Conservation (phyloP, 495 filamentous ascomycete species). For the Trichodelitschia bisporula region DNA sequence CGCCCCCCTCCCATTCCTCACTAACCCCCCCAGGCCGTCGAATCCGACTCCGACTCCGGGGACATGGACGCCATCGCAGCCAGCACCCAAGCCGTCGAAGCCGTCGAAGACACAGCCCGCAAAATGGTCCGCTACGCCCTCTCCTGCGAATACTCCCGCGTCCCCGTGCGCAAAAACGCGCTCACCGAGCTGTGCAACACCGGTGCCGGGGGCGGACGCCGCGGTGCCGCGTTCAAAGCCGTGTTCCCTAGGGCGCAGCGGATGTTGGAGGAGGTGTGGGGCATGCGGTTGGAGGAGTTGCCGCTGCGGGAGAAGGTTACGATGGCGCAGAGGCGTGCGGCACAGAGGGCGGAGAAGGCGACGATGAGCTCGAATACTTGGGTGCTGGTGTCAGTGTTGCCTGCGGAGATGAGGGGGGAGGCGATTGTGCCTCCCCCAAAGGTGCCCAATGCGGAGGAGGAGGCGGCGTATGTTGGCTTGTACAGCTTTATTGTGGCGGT, state of each 20-base stretch:
- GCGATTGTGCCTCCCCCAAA: slow-evolving; percentile 42
- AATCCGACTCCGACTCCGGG: no score
- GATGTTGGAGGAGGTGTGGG: slow-evolving; percentile 36
- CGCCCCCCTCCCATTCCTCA: no score
- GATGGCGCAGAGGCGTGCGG: slow-evolving; percentile 48
- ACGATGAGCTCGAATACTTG: slow-evolving; percentile 39
- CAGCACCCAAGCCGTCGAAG: no score
- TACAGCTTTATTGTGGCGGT: slow-evolving; percentile 58
- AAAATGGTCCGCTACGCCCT: no score
- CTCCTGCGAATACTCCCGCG: no score
- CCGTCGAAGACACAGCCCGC: no score
- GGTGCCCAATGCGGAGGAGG: slow-evolving; percentile 33
- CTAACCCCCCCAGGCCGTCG: no score
- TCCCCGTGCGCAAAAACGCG: no score
- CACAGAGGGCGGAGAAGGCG: slow-evolving; percentile 25
- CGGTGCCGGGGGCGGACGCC: no score
- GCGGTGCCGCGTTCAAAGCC: slow-evolving; percentile 18
- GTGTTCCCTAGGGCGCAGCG: slow-evolving; percentile 19
- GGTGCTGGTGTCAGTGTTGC: slow-evolving; percentile 47
- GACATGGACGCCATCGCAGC: no score
- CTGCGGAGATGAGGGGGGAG: slow-evolving; percentile 29
- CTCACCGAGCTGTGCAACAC: no score
- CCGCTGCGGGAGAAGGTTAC: slow-evolving; percentile 58
- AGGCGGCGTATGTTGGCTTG: slow-evolving; percentile 55
- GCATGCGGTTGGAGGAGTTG: slow-evolving; percentile 69